Evolutionary conservation across 148 eudicot genomes (phyloP).

Genomic region (Rheum nobile): DNA sequence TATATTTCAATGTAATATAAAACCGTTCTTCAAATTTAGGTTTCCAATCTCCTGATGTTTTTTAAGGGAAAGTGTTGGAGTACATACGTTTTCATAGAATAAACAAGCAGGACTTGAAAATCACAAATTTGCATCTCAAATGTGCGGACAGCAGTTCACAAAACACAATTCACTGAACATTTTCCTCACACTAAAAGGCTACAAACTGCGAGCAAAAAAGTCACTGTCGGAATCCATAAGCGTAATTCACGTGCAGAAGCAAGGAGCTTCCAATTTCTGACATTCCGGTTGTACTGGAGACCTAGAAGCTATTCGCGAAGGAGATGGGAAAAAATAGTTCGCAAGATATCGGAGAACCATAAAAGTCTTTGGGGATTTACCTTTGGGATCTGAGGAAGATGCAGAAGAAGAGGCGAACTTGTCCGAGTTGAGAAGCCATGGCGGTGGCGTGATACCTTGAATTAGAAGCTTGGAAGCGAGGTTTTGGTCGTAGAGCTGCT

Average conservation of each 20-base stretch:
- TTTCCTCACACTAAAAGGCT: background rate
- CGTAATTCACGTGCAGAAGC: background rate
- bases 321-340: background rate
- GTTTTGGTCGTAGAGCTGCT: conserved; percentile 44
- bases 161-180: background rate
- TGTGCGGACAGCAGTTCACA: background rate
- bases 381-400: conserved; percentile 31
- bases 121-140: background rate
- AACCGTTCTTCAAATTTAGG: background rate
- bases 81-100: background rate
- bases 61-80: background rate
- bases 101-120: background rate
- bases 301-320: background rate
- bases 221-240: background rate
- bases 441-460: conserved; percentile 60
- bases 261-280: background rate
- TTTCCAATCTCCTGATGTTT: background rate
- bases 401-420: conserved; percentile 8
- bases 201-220: background rate
- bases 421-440: conserved; percentile 45
- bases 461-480: conserved; percentile 67
- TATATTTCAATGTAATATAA: background rate
- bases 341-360: background rate
- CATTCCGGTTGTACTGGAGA: background rate
- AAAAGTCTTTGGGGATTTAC: conserved; percentile 16